These are phyloP conservation scores for Oehlia diaphana DNA, from an alignment of 192 early-diverging fungal genomes.

Conservation along the genomic window DNA sequence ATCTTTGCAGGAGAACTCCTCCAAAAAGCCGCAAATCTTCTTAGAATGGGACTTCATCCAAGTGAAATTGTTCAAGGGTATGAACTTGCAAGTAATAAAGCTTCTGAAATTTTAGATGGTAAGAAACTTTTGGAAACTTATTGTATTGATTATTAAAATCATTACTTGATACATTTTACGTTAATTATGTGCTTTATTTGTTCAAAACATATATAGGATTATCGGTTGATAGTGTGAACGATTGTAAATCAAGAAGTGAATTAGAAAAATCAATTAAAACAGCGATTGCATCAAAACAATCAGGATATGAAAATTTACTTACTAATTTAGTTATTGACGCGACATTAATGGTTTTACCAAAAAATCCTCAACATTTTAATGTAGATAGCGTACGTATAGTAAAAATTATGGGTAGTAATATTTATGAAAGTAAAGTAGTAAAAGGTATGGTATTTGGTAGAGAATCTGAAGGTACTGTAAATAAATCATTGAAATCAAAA, in stretches of 20 bases:
- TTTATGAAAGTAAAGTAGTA: constrained; percentile 88
- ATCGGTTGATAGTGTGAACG: constrained; percentile 61
- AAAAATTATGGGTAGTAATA: constrained; percentile 91
- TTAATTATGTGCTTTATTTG: not conserved
- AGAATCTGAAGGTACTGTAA: constrained; percentile 79
- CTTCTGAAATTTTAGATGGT: constrained; percentile 82
- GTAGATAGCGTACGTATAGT: constrained; percentile 96
- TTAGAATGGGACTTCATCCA: constrained; percentile 94
- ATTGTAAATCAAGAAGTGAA: constrained; percentile 53
- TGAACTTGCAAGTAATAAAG: constrained; percentile 82
- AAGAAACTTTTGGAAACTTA: not conserved
- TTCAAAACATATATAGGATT: constrained; percentile 52
- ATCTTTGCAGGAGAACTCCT: constrained; percentile 94
- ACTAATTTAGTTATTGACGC: constrained; percentile 81
- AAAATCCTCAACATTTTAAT: constrained; percentile 84
- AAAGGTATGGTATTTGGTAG: constrained; percentile 97
- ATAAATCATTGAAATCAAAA: constrained; percentile 79
- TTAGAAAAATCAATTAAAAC: constrained; percentile 75
- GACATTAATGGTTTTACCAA: constrained; percentile 86
- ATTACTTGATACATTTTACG: not conserved
- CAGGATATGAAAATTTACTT: constrained; percentile 91
- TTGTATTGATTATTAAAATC: not conserved
- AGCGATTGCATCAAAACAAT: constrained; percentile 91
- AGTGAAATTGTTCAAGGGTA: constrained; percentile 95
- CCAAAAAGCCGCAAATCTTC: constrained; percentile 88